Evolutionary conservation across 83 land plant species (phyloP), one percentile per base, ranked within the genome.

Genomic region (Thuja plicata): DNA sequence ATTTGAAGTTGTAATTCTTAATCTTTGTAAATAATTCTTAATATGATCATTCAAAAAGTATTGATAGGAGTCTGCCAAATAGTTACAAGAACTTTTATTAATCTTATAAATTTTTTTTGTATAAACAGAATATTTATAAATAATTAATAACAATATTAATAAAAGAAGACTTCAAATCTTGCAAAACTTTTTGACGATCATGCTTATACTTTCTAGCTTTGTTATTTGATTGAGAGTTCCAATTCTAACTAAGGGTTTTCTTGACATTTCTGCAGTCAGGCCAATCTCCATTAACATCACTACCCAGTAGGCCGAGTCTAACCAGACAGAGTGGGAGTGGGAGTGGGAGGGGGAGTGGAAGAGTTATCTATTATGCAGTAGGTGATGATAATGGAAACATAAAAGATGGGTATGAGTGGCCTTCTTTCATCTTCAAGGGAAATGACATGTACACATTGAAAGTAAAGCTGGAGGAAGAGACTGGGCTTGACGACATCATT

Each of bases 271-370:
- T 60, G 6, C 70, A 60, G 70, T 60, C n/a, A 60, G 4, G 8
- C 8, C 8, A 0, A 21, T 60, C 70, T 19, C 70, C 27, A 60
- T 19, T 5, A 19, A 60, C 27, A 15, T 54, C 57, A 54, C 57
- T 3, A 54, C 19, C 57, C 3, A 54, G 57, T 15, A 54, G 57
- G 57, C 57, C 19, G 4, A 54, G 57, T 54, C 19, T 16, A 54
- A 2, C 57, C 17, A 54, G 57, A 2, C 3, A 54, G 57, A 16
- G 19, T 54, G 57, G 0, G n/a, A 21, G 27, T 5, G 70, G 19
- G 8, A 97, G 94, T 43, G 96, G 97, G 0, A 91, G 99, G 71
- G 60, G 12, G 19, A 97, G 95, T 52, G 96, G 97, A 0, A 91
- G 99, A 78, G 78, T 86, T 6, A 95, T 98, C 55, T 93, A 94